Base-by-base conservation (phyloP, 2,329 filamentous ascomycete species). In the Alternaria incomplexa region DNA sequence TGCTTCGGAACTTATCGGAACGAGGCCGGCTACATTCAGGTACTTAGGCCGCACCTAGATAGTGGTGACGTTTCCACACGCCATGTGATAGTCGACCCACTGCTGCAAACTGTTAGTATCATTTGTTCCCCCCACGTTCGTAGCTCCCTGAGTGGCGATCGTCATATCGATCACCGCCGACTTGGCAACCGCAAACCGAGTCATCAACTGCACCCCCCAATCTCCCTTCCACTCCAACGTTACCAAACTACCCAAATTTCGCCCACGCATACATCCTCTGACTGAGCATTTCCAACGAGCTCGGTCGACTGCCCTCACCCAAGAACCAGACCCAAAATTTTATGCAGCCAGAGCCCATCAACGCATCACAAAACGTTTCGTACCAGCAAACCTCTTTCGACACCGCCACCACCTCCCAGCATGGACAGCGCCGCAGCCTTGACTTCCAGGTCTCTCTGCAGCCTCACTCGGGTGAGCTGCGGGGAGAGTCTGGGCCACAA, bases 261-360 rank as follows among this genome's bases (percentile, higher is more conserved):
- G 68, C 69, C 70, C 69, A 62, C 66, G 61, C 65, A 61, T 61
- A 44, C 17, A 66, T 62, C 44, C 50, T 55, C 62, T 65, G 77
- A 79, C 77, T 79, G 77, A 79, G 77, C 76, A 77, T 58, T 67
- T 76, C 61, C 58, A 64, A 68, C 80, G 84, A 85, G 86, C 83
- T 88, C 87, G 85, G 87, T 89, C 86, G 77, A 74, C 72, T 73
- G 68, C 70, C 69, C 70, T 68, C 71, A 67, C 62, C 68, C 67
- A 63, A 67, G 62, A 62, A 74, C 70, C 71, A 68, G 67, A 68
- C 70, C 73, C 76, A 79, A 77, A 76, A 78, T 89, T 90, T 85
- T 89, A 90, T 90, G 88, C 88, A 88, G 85, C 79, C 88, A 84
- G 87, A 85, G 86, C 80, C 83, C 73, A 74, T 82, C 75, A 79